Percentiles rank a stretch among this genome's conserved stretches.
Evolutionary conservation across 176 grass and related monocot genomes (phyloP).

Genomic region (Dactylis glomerata): DNA sequence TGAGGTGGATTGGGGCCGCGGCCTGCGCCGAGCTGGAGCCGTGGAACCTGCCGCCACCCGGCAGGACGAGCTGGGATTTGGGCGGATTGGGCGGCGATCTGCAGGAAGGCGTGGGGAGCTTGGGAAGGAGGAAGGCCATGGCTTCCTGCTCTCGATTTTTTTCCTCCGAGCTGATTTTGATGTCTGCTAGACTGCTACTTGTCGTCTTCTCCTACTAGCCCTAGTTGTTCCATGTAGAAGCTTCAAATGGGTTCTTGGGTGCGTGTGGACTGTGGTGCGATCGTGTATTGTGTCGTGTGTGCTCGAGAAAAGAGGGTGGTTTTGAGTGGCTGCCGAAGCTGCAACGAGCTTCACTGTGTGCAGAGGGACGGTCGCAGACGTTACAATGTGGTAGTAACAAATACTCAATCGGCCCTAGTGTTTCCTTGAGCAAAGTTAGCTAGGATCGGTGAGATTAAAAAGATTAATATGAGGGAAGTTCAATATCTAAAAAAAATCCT

Average conservation of each 20-base stretch:
- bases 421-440: neutral
- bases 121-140: constrained; percentile 92
- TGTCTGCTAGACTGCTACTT: neutral
- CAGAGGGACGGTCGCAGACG: neutral
- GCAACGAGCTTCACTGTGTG: constrained; percentile 25
- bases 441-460: no score
- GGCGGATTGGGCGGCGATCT: constrained; percentile 39
- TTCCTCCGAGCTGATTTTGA: neutral
- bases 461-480: no score
- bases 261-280: constrained; percentile 9
- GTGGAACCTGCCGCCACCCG: constrained; percentile 32
- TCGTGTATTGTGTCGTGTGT: neutral
- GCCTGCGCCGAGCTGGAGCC: constrained; percentile 17
- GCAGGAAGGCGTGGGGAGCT: constrained; percentile 63
- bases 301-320: constrained; percentile 14
- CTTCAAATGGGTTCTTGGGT: constrained; percentile 28
- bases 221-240: constrained; percentile 33
- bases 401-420: neutral
- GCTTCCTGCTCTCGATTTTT: constrained; percentile 21
- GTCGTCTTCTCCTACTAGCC: constrained; percentile 5
- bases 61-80: constrained; percentile 38
- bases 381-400: neutral
- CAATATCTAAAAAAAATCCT: no score
- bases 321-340: constrained; percentile 59
- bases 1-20: constrained; percentile 23